phyloP scores from a whole-genome alignment of 768 basidiomycete genomes.

The Russula lepida region DNA sequence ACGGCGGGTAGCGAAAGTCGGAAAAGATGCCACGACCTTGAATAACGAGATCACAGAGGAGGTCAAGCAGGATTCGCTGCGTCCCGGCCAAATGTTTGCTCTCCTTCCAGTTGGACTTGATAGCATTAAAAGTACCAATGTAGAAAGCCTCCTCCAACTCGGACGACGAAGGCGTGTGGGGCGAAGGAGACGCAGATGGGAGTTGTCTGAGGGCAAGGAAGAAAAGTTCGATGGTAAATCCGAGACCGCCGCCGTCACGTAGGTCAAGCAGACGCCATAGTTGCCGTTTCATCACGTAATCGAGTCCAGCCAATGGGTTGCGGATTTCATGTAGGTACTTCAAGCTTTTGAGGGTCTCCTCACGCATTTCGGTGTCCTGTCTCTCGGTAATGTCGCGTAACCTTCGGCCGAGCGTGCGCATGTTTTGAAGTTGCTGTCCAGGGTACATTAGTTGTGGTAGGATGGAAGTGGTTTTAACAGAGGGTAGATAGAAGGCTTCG shows the following conservation, averaged over 20 bases:
- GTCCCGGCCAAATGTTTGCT: not conserved
- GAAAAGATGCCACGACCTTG: not conserved
- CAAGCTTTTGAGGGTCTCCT: not conserved
- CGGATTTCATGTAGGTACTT: not conserved
- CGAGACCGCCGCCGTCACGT: not conserved
- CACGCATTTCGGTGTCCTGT: not conserved
- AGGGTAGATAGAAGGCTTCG: not conserved
- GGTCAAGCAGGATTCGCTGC: not conserved
- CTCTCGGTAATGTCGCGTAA: not conserved
- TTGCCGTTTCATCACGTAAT: not conserved
- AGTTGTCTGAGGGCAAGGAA: conserved; percentile 5
- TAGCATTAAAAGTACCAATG: not conserved
- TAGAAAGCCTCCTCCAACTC: not conserved
- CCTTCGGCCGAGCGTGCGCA: not conserved
- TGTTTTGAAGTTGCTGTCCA: not conserved
- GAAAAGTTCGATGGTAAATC: not conserved
- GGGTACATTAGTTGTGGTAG: not conserved
- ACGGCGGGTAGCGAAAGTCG: not conserved
- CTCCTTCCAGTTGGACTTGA: not conserved
- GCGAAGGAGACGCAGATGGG: not conserved
- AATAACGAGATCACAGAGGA: conserved; percentile 5
- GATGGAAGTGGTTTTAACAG: not conserved
- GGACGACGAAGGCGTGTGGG: not conserved
- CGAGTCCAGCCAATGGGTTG: not conserved
- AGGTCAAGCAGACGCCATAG: conserved; percentile 3